Evolutionary conservation across 1,139 yeast species (phyloP), one percentile per base, ranked within the genome.

Genomic region (Taiozyma sp.): DNA sequence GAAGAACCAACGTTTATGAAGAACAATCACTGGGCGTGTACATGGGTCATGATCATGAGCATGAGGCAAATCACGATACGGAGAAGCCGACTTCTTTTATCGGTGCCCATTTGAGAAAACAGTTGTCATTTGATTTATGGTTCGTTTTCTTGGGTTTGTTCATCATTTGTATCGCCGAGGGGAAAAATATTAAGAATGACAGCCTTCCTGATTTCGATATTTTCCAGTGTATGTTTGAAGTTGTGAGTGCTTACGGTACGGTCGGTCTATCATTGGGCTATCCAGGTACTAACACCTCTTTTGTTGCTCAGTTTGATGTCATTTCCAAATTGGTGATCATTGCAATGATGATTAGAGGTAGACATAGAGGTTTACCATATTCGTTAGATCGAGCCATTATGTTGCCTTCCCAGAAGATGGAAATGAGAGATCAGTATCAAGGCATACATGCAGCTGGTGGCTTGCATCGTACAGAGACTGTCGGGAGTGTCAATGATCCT

Each of bases 321-420:
- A 62, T 93, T 11, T 86, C 96, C 2, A 95, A 95, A 63, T 73
- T 93, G 47, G 88, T 91, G 3, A 82, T 93, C 44, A 83, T 89
- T 56, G 95, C 91, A 6, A 81, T 90, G 84, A 82, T 93, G 85
- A 79, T 93, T 48, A 81, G 99, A 71, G 98, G 99, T 11, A 79
- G 97, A 52, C 98, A 91, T 64, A 88, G 99, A 77, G 99, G 99
- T 42, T 74, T 93, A 53, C 99, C 99, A 1, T 90, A 93, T 64
- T 75, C 93, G 0, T 77, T 95, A 52, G 99, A 93, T 68, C 82
- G 99, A 64, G 99, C 99, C 42, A 87, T 93, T 57, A 84, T 93
- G 77, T 69, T 93, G 50, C 95, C 96, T 3, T 80, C 85, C 53
- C 86, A 83, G 13, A 79, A 80, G 54, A 75, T 90, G 75, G 76